Percentiles rank a stretch among this genome's conserved stretches.
Evolutionary conservation across 2,329 filamentous ascomycete genomes (phyloP).

Genomic region (Monilinia fructigena): DNA sequence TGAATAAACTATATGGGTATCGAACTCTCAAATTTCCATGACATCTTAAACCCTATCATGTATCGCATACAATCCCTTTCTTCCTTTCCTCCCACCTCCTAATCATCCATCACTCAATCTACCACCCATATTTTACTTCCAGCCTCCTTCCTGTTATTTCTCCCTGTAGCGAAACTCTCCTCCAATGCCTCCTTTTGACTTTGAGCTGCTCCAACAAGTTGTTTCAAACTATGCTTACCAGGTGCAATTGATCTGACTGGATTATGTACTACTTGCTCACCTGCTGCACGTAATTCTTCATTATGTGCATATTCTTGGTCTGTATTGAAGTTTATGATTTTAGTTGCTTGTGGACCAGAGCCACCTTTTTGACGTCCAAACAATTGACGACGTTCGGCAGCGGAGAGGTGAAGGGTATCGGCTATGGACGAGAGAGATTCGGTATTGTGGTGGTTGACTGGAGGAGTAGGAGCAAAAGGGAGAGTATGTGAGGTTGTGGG

Average conservation of each 20-base stretch:
- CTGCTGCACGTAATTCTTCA: conserved; percentile 68
- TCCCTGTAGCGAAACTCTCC: conserved; percentile 83
- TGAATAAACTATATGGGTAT: too few relatives aligned
- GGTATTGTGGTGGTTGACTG: conserved; percentile 33
- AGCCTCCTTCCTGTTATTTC: conserved; percentile 76
- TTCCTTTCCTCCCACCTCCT: not conserved
- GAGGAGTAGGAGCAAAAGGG: conserved; percentile 33
- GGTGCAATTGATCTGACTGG: conserved; percentile 79
- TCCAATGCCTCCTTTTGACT: conserved; percentile 84
- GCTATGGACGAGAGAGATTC: conserved; percentile 71
- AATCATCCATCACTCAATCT: not conserved
- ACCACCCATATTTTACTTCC: conserved; percentile 83
- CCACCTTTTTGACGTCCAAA: conserved; percentile 67
- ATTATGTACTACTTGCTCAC: conserved; percentile 71
- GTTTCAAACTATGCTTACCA: conserved; percentile 84
- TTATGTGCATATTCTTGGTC: conserved; percentile 85
- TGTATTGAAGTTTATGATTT: conserved; percentile 83
- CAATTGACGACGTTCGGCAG: conserved; percentile 74
- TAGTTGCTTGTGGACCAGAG: conserved; percentile 47
- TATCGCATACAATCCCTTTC: not conserved
- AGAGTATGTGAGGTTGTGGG: conserved; percentile 34
- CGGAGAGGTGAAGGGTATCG: conserved; percentile 74
- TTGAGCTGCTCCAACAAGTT: conserved; percentile 79
- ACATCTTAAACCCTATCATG: not conserved
- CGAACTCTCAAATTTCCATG: not conserved